phyloP scores from a whole-genome alignment of 495 filamentous ascomycete genomes.

The Podospora comata region DNA sequence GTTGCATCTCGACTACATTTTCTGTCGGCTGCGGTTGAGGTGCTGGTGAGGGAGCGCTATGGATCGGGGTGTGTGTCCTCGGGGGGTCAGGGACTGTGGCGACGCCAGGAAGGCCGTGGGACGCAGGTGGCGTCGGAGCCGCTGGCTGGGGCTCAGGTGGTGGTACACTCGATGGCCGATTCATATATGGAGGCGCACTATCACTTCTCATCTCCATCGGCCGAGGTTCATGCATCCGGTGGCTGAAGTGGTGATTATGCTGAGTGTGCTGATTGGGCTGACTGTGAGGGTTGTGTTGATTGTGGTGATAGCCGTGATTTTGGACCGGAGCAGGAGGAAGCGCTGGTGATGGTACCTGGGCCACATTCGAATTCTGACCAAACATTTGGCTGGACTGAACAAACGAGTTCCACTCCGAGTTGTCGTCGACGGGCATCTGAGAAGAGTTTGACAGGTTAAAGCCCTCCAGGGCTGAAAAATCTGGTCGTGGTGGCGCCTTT shows the following conservation, averaged over 20 bases:
- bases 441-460: conserved; percentile 23
- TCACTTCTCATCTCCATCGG: conserved; percentile 24
- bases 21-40: conserved; percentile 19
- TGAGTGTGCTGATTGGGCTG: too few relatives aligned
- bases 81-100: conserved; percentile 13
- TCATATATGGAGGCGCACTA: conserved; percentile 18
- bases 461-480: conserved; percentile 24
- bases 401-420: conserved; percentile 50
- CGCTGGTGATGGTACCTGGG: conserved; percentile 30
- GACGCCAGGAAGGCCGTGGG: conserved; percentile 6
- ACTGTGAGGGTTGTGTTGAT: neutral
- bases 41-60: conserved; percentile 22
- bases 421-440: conserved; percentile 40
- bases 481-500: conserved; percentile 56
- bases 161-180: conserved; percentile 28
- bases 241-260: conserved; percentile 13
- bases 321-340: conserved; percentile 29
- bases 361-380: conserved; percentile 31
- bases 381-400: conserved; percentile 42
- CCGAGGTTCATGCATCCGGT: conserved; percentile 17
- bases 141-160: conserved; percentile 17
- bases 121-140: neutral
- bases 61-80: conserved; percentile 7
- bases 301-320: neutral
- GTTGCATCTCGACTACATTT: conserved; percentile 12